These are phyloP conservation scores for Mortierella sp. DNA, from an alignment of 371 early-diverging fungal genomes.

Conservation along the genomic window DNA sequence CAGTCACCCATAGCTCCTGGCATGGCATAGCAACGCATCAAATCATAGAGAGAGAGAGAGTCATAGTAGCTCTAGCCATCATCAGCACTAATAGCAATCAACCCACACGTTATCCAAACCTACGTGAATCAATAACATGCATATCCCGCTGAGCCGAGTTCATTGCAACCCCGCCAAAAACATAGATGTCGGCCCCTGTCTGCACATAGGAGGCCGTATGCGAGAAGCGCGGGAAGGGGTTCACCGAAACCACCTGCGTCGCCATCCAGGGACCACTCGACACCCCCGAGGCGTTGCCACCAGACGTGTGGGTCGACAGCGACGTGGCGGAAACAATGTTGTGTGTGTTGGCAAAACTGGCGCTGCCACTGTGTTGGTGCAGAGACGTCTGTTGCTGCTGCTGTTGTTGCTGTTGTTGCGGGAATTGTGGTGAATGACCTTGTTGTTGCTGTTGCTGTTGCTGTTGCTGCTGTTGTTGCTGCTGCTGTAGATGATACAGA, in stretches of 20 bases:
- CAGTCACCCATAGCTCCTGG: no score
- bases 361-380: background rate
- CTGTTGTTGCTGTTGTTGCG: no score
- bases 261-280: slow-evolving; percentile 40
- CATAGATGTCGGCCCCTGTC: slow-evolving; percentile 60
- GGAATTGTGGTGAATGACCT: background rate
- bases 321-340: slow-evolving; percentile 23
- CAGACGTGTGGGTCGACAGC: slow-evolving; percentile 23
- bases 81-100: no score
- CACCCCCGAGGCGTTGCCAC: slow-evolving; percentile 3
- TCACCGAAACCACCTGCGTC: slow-evolving; percentile 23
- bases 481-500: slow-evolving; percentile 31
- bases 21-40: no score
- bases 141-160: slow-evolving; percentile 62
- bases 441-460: slow-evolving; percentile 1
- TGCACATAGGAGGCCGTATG: slow-evolving; percentile 65
- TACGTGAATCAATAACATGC: slow-evolving; percentile 71
- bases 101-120: slow-evolving; percentile 10
- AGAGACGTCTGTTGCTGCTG: slow-evolving; percentile 5
- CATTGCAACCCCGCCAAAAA: slow-evolving; percentile 69
- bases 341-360: slow-evolving; percentile 2
- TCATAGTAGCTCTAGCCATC: no score
- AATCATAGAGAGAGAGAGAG: no score
- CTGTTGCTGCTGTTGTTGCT: slow-evolving; percentile 15
- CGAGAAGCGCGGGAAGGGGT: slow-evolving; percentile 64